Conservation (phyloP, 1,139 yeast genomes). For the Hemisphaericaspora xylanilytica region DNA sequence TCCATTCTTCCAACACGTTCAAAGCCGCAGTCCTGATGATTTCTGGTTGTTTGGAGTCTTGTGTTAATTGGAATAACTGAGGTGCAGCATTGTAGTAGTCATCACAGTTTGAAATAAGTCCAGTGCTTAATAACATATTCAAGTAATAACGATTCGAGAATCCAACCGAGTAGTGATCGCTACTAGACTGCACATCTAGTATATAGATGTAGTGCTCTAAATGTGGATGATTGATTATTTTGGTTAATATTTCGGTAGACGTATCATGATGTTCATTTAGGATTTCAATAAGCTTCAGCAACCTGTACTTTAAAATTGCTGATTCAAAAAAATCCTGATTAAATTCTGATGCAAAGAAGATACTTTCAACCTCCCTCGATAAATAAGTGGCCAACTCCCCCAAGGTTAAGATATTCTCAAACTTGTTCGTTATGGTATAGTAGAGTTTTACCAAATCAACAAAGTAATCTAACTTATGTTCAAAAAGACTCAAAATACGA, state of each 20-base stretch:
- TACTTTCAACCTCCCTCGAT: background rate
- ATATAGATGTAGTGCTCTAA: conserved; percentile 3
- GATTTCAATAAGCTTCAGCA: background rate
- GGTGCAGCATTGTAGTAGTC: conserved; percentile 3
- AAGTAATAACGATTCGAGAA: conserved; percentile 1
- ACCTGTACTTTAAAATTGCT: background rate
- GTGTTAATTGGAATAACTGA: background rate
- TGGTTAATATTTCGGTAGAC: background rate
- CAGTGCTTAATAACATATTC: conserved; percentile 3
- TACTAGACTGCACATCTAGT: conserved; percentile 2
- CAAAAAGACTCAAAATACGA: conserved; percentile 2
- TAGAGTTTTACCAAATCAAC: conserved; percentile 1
- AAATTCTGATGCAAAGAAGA: background rate
- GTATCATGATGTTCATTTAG: background rate
- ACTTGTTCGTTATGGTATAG: background rate
- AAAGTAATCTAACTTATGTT: conserved; percentile 5
- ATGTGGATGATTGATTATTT: conserved; percentile 3
- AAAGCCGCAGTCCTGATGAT: background rate
- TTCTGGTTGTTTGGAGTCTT: conserved; percentile 1
- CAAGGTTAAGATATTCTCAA: conserved; percentile 1
- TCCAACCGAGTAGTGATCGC: conserved; percentile 1
- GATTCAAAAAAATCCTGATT: conserved; percentile 1
- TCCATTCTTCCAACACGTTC: conserved; percentile 5
- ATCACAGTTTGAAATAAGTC: background rate
- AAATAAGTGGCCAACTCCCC: conserved; percentile 2